Base-by-base conservation (phyloP, 78 protist species). In the Dictyostelium purpureum region DNA sequence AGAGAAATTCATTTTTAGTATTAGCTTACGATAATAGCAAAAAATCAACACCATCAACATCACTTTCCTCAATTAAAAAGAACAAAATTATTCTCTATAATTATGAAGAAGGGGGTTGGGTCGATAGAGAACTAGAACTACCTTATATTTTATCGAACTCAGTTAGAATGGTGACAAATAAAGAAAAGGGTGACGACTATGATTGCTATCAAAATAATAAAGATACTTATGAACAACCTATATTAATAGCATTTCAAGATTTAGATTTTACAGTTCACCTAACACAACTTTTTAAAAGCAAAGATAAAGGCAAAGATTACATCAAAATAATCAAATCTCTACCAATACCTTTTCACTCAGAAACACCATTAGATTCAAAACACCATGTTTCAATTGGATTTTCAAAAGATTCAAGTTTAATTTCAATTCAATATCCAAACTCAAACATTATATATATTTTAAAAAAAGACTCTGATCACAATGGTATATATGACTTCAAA, bases 351-450 rank as follows among this genome's bases (percentile, higher is more conserved):
- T 42, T 49, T 69, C 56, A 59, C 16, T 74, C 35, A 33, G 33
- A 40, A 18, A 19, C 21, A 26, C 70, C 52, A 33, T 14, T 18
- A 26, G 71, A 61, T 26, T 38, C 35, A 45, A 33, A 69, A 28
- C 71, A 63, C 18, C 31, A 35, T 6, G 80, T 33, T 18, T 66
- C 56, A 19, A 71, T 83, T 33, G 47, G 40, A 28, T 83, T 83
- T 9, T 83, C 90, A 52, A 10, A 16, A 6, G 80, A 57, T 47
- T 52, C 83, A 47, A 45, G 33, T 14, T 43, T 56, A 2, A 31
- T 73, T 9, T 40, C 45, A 3, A 45, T 85, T 33, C 57, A 59
- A 61, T 85, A 73, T 61, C 92, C 92, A 59, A 16, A 52, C 28
- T 54, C 45, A 7, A 73, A 70, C 43, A 57, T n/a, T 2, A 14